Evolutionary conservation across 2,329 filamentous ascomycete genomes (phyloP).

Genomic region (Fusarium robinianum): DNA sequence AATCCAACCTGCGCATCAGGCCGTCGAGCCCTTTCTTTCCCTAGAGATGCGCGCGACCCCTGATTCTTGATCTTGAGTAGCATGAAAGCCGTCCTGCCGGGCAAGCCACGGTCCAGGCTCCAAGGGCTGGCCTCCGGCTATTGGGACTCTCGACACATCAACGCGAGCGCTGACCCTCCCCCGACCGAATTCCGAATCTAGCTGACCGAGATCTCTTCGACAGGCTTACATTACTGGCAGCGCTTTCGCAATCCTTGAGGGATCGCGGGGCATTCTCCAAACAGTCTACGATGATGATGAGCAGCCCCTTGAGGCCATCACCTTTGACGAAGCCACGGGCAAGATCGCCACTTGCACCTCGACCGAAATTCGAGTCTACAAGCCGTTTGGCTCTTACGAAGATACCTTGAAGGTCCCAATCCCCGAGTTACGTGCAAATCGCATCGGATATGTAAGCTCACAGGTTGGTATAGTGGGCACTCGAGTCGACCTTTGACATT

Average conservation of each 20-base stretch:
- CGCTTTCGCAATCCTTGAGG: constrained; percentile 81
- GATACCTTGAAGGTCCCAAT: constrained; percentile 71
- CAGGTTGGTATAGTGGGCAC: constrained; percentile 58
- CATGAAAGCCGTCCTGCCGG: constrained; percentile 81
- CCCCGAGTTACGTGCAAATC: constrained; percentile 1
- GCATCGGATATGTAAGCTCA: constrained; percentile 27
- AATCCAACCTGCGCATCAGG: no score
- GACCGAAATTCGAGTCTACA: constrained; percentile 73
- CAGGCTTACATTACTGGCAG: constrained; percentile 90
- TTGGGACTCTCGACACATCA: constrained; percentile 73
- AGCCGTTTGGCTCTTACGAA: constrained; percentile 71
- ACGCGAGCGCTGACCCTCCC: constrained; percentile 56
- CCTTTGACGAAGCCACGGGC: constrained; percentile 79
- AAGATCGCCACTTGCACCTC: constrained; percentile 80
- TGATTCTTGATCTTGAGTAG: constrained; percentile 46
- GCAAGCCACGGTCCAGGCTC: constrained; percentile 75
- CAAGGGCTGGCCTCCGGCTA: constrained; percentile 75
- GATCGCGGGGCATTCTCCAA: constrained; percentile 76
- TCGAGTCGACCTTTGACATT: constrained; percentile 64
- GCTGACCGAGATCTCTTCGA: constrained; percentile 13
- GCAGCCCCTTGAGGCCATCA: constrained; percentile 70
- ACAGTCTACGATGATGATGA: constrained; percentile 88
- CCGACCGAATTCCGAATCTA: constrained; percentile 2
- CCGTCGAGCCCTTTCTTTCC: constrained; percentile 2
- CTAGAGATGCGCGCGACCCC: constrained; percentile 31